Evolutionary conservation across 495 filamentous ascomycete genomes (phyloP), one percentile per base, ranked within the genome.

Genomic region (Tuber aestivum): DNA sequence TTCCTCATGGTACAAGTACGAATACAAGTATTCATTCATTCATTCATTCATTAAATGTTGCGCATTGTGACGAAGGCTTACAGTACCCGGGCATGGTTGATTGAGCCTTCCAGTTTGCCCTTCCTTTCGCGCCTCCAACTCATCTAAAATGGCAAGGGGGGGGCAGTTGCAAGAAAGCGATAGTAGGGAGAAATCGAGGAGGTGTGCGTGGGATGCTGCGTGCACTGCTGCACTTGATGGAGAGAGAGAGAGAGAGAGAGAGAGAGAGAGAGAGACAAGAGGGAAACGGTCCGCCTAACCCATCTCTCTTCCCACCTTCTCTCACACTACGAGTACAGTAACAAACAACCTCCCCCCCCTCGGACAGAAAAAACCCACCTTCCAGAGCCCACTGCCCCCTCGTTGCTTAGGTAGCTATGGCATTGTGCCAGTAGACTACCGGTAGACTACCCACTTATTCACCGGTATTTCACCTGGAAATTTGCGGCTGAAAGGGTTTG

Each of bases 401-500:
- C 56, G 56, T 14, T 65, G 56, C 56, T 32, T 65, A 65, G 56
- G 56, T 7, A 65, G n/a, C 56, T 65, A 61, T 12, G 27, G 56
- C 23, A 23, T 23, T n/a, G 8, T 23, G 23, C 48, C 23, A 56
- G 27, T n/a, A n/a, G n/a, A n/a, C n/a, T n/a, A n/a, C n/a, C n/a
- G n/a, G n/a, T n/a, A n/a, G n/a, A n/a, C n/a, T 56, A 56, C 12
- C 12, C 6, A 56, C 50, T 27, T 56, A 32, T 65, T 65, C 16
- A 44, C 42, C 42, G 42, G 42, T 41, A 27, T 27, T 27, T 61
- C 8, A 12, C 32, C 56, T 32, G 10, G n/a, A n/a, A 65, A 65
- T 65, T 27, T 65, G 56, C 56, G 56, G 56, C 56, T 65, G 56
- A 65, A 27, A 65, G 27, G 56, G 56, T 32, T 65, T 32, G 56